Percentiles rank a stretch among this genome's conserved stretches.
These are phyloP conservation scores for Cynanchum wilfordii DNA, from an alignment of 257 asterid species.

Conservation along the genomic window DNA sequence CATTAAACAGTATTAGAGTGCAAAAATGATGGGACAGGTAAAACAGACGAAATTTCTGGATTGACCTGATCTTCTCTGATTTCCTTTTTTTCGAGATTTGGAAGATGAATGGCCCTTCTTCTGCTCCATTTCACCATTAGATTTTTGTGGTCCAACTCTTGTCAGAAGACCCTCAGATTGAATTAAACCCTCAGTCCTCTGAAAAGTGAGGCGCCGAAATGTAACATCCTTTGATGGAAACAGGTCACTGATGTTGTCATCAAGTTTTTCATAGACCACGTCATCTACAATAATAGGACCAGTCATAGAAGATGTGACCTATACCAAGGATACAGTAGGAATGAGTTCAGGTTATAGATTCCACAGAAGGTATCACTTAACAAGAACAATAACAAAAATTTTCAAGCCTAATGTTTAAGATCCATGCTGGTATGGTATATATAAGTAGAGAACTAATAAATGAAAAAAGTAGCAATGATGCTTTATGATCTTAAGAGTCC, in stretches of 20 bases:
- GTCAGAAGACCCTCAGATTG: slow-evolving; percentile 88
- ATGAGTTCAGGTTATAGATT: not conserved
- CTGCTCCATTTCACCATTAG: slow-evolving; percentile 27
- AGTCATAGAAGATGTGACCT: slow-evolving; percentile 73
- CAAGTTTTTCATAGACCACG: slow-evolving; percentile 58
- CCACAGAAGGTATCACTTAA: not conserved
- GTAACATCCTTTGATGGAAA: slow-evolving; percentile 44
- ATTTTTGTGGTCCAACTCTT: slow-evolving; percentile 29
- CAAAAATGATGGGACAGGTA: slow-evolving; percentile 5
- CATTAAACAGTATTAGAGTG: not conserved
- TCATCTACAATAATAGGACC: slow-evolving; percentile 87
- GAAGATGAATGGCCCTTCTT: slow-evolving; percentile 31
- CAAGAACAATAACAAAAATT: not conserved
- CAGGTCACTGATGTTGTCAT: slow-evolving; percentile 36
- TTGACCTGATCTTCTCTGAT: slow-evolving; percentile 30
- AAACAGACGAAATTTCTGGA: slow-evolving; percentile 26
- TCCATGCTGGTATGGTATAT: not conserved
- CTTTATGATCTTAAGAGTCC: not conserved
- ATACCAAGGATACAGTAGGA: slow-evolving; percentile 7
- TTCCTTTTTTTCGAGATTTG: slow-evolving; percentile 44
- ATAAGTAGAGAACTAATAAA: not conserved
- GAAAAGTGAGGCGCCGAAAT: slow-evolving; percentile 80
- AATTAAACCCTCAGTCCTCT: slow-evolving; percentile 65
- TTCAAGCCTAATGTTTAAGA: not conserved
- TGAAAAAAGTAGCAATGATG: not conserved